Conservation (phyloP, 768 basidiomycete genomes). For the Leucocoprinus birnbaumii region DNA sequence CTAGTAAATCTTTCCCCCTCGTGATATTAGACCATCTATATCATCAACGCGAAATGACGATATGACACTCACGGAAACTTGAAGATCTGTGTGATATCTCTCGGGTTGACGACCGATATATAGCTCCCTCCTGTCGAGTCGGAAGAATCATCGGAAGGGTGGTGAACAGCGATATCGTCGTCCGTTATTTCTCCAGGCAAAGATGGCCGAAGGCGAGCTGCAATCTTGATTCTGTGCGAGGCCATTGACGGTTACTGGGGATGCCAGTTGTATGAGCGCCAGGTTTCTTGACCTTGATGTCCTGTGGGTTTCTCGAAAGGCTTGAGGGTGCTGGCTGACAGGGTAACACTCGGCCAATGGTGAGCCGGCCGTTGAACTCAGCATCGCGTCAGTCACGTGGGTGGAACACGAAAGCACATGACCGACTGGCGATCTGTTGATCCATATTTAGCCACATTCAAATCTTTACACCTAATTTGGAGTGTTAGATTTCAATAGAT, state of each 20-base stretch:
- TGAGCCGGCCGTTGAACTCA: neutral
- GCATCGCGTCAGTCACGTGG: slow-evolving; percentile 1
- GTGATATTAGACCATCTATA: neutral
- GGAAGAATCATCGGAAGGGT: slow-evolving; percentile 29
- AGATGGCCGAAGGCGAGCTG: slow-evolving; percentile 68
- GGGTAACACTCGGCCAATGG: neutral
- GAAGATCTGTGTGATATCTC: slow-evolving; percentile 67
- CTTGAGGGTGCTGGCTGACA: neutral
- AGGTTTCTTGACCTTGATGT: neutral
- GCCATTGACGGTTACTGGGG: slow-evolving; percentile 14
- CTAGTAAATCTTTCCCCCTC: slow-evolving; percentile 60
- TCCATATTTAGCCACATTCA: too few species aligned
- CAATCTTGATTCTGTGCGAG: slow-evolving; percentile 62
- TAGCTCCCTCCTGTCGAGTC: slow-evolving; percentile 35
- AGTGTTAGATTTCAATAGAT: too few species aligned
- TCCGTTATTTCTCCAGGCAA: slow-evolving; percentile 62
- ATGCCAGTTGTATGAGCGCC: neutral
- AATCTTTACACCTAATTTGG: too few species aligned
- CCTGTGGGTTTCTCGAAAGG: neutral
- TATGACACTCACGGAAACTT: slow-evolving; percentile 61
- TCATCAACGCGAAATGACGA: neutral
- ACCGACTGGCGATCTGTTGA: too few species aligned
- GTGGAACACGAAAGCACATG: neutral
- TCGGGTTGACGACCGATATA: slow-evolving; percentile 69
- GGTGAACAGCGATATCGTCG: slow-evolving; percentile 52